Conservation (phyloP, 352 stramenopile species). For the Pythium utonaiense region DNA sequence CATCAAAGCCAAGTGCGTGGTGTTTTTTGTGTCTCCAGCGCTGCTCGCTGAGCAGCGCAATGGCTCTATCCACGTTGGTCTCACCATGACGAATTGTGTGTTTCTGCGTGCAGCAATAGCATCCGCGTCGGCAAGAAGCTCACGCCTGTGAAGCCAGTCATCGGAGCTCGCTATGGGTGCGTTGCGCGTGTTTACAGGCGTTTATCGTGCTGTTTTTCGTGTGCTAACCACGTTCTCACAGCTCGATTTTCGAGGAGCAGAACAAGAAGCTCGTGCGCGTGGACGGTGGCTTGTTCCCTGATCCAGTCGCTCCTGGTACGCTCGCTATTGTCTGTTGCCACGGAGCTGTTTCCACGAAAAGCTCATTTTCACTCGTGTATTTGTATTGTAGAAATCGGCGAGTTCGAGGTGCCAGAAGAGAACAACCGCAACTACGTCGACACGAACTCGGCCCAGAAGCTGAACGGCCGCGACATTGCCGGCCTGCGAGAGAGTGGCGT, state of each 20-base stretch:
- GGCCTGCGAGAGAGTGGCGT: slow-evolving; percentile 66
- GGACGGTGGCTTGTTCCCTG: slow-evolving; percentile 70
- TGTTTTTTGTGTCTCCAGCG: background rate
- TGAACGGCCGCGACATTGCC: slow-evolving; percentile 64
- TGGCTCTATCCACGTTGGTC: slow-evolving; percentile 7
- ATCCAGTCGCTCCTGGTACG: slow-evolving; percentile 70
- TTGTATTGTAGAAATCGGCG: slow-evolving; percentile 55
- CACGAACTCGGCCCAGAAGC: slow-evolving; percentile 82
- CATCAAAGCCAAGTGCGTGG: slow-evolving; percentile 57
- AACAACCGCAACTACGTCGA: slow-evolving; percentile 85
- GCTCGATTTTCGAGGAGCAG: slow-evolving; percentile 80
- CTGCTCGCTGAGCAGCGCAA: background rate
- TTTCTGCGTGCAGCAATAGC: slow-evolving; percentile 29
- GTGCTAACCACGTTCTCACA: slow-evolving; percentile 22
- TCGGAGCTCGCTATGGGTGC: slow-evolving; percentile 73
- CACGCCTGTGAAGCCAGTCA: slow-evolving; percentile 58
- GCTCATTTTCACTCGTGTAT: background rate
- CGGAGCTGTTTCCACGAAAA: background rate
- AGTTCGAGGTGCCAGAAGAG: slow-evolving; percentile 65
- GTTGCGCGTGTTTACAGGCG: background rate
- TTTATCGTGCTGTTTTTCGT: background rate
- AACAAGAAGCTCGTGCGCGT: slow-evolving; percentile 77
- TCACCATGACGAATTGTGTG: slow-evolving; percentile 2
- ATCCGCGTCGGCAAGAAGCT: slow-evolving; percentile 85
- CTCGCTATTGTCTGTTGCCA: background rate